Percentiles rank a stretch among this genome's conserved stretches.
phyloP scores from a whole-genome alignment of 2,329 filamentous ascomycete species.

The Pezicula neosporulosa region DNA sequence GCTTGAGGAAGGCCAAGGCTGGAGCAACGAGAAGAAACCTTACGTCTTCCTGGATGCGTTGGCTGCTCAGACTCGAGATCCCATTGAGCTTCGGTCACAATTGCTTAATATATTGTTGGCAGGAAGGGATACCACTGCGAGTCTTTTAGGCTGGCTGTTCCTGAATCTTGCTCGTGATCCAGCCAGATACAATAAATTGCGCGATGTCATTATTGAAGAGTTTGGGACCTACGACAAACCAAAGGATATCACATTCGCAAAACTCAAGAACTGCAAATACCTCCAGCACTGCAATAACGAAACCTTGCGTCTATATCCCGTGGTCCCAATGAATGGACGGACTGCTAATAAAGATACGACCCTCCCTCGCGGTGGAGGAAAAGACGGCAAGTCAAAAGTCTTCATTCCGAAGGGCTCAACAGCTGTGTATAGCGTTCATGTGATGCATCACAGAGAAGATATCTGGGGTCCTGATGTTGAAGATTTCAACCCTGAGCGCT shows the following conservation, averaged over 20 bases:
- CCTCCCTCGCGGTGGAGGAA: constrained; percentile 32
- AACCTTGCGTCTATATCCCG: constrained; percentile 48
- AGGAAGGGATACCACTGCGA: constrained; percentile 56
- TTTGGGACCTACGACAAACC: constrained; percentile 29
- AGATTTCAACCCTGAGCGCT: constrained; percentile 34
- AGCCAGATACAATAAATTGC: constrained; percentile 38
- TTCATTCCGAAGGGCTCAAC: constrained; percentile 26
- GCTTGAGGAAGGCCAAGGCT: constrained; percentile 20
- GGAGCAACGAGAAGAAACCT: constrained; percentile 16
- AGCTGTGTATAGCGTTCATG: constrained; percentile 27
- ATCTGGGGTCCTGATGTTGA: constrained; percentile 33
- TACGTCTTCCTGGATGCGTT: constrained; percentile 55
- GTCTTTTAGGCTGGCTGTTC: constrained; percentile 46
- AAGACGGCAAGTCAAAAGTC: constrained; percentile 28
- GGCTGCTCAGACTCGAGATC: constrained; percentile 42
- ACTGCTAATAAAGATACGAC: constrained; percentile 41
- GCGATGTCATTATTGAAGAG: constrained; percentile 33
- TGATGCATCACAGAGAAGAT: constrained; percentile 32
- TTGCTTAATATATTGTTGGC: constrained; percentile 52
- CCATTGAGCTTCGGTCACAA: constrained; percentile 44
- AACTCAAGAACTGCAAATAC: constrained; percentile 25
- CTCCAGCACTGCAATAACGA: constrained; percentile 26
- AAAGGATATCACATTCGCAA: constrained; percentile 20
- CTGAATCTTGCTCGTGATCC: constrained; percentile 38
- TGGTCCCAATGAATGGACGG: constrained; percentile 51